These are phyloP conservation scores for Apiotrichum veenhuisii DNA, from an alignment of 1,284 basidiomycete species.

Conservation along the genomic window DNA sequence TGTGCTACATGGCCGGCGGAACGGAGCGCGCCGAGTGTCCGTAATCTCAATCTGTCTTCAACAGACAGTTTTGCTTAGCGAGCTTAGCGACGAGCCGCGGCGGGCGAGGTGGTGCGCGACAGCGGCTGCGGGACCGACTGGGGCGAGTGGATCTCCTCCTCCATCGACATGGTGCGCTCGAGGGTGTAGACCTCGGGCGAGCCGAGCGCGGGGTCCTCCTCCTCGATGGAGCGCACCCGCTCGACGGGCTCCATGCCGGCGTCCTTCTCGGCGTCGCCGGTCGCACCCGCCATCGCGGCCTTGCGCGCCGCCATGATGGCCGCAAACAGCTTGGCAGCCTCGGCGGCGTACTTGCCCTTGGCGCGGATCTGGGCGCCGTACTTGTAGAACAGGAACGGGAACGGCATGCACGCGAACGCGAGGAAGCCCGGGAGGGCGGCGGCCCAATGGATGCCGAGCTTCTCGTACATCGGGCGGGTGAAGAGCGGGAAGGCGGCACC, in stretches of 20 bases:
- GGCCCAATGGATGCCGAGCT: slow-evolving; percentile 64
- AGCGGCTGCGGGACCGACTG: slow-evolving; percentile 1
- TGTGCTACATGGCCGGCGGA: no score
- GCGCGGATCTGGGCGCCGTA: slow-evolving; percentile 59
- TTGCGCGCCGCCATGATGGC: slow-evolving; percentile 40
- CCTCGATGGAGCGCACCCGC: slow-evolving; percentile 1
- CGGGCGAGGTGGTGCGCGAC: background rate
- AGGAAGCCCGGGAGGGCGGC: slow-evolving; percentile 63
- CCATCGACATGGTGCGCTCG: slow-evolving; percentile 19
- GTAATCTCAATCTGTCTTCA: no score
- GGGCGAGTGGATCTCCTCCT: slow-evolving; percentile 16
- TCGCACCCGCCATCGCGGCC: slow-evolving; percentile 13
- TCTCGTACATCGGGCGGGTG: slow-evolving; percentile 50
- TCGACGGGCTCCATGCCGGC: background rate
- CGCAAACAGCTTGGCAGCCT: slow-evolving; percentile 37
- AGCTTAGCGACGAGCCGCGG: background rate
- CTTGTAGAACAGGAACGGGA: slow-evolving; percentile 53
- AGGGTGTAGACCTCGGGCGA: slow-evolving; percentile 18
- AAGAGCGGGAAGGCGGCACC: slow-evolving; percentile 65
- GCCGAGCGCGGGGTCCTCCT: slow-evolving; percentile 7
- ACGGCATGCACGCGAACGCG: slow-evolving; percentile 58
- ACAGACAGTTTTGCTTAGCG: no score
- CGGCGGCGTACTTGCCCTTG: slow-evolving; percentile 53
- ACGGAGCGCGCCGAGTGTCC: no score
- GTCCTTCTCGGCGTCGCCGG: slow-evolving; percentile 16